Base-by-base conservation (phyloP, 2,329 filamentous ascomycete genomes). In the Talaromyces sp. region DNA sequence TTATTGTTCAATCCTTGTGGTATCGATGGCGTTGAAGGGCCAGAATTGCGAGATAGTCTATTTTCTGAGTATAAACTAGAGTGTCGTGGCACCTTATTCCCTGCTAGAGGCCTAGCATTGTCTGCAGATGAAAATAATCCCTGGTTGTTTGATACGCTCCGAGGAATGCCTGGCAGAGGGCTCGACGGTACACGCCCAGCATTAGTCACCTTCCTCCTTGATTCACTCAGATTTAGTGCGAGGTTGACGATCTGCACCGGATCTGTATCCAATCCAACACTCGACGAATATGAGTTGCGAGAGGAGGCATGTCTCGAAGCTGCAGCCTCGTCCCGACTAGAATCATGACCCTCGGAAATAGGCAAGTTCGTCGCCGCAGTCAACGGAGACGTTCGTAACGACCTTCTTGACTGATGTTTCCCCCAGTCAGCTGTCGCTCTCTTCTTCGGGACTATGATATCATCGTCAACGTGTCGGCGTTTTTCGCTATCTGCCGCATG, bases 231-330 rank as follows among this genome's bases (percentile, higher is more conserved):
- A 69, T 90, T 95, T 70, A 98, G 79, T 1, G 94, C 94, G 86
- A 98, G 91, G 72, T 93, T 93, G 49, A 98, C 92, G 68, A 98
- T 96, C 76, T 97, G 91, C 3, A 90, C 87, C 8, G 93, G 90
- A 72, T 97, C 93, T 66, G 90, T 84, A 71, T 92, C 87, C 22
- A 90, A 73, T 6, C 78, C 81, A 56, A 73, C 61, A 19, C 73
- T 67, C 50, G 70, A 63, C 27, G 60, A 45, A 60, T 65, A 49
- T 6, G 62, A 66, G 60, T 58, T 49, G 61, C 43, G 31, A 66
- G 63, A 41, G 68, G 43, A 37, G 45, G 54, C 64, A 50, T 63
- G 22, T 59, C 47, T 35, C 13, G 59, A 66, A 19, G 45, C 41
- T 59, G 61, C 39, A 17, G 58, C 33, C 43, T 63, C 65, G 33